phyloP scores from a whole-genome alignment of 2,329 filamentous ascomycete species.

The Alternaria sp. region DNA sequence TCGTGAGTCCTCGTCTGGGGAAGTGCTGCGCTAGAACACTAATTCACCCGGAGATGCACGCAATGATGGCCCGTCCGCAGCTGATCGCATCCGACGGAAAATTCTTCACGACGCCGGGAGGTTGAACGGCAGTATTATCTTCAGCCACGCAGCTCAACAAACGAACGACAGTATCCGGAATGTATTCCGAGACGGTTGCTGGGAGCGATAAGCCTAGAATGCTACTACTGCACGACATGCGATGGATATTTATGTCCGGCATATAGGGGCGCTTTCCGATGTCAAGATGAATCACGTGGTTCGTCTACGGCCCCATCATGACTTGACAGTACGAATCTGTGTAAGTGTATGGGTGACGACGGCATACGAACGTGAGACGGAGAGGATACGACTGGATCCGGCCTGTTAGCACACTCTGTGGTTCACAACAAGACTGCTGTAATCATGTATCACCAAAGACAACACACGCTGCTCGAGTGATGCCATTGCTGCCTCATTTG shows the following conservation, averaged over 20 bases:
- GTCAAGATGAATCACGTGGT: not conserved
- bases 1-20: not conserved
- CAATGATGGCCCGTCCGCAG: not conserved
- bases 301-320: not conserved
- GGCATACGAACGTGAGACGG: not conserved
- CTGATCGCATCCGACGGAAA: slow-evolving; percentile 11
- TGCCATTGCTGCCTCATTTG: not conserved
- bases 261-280: no score
- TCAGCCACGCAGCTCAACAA: not conserved
- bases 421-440: not conserved
- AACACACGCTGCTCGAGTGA: not conserved
- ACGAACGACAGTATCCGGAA: not conserved
- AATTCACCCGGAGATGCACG: slow-evolving; percentile 5
- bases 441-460: not conserved
- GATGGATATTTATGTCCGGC: not conserved
- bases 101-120: not conserved
- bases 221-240: not conserved
- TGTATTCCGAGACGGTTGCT: not conserved
- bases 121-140: not conserved
- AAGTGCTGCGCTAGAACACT: not conserved
- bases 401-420: not conserved
- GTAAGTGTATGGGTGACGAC: not conserved
- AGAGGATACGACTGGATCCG: not conserved
- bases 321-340: not conserved
- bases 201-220: not conserved